Evolutionary conservation across 2,329 filamentous ascomycete genomes (phyloP), one percentile per base, ranked within the genome.

Genomic region (Endocalyx cinctus): DNA sequence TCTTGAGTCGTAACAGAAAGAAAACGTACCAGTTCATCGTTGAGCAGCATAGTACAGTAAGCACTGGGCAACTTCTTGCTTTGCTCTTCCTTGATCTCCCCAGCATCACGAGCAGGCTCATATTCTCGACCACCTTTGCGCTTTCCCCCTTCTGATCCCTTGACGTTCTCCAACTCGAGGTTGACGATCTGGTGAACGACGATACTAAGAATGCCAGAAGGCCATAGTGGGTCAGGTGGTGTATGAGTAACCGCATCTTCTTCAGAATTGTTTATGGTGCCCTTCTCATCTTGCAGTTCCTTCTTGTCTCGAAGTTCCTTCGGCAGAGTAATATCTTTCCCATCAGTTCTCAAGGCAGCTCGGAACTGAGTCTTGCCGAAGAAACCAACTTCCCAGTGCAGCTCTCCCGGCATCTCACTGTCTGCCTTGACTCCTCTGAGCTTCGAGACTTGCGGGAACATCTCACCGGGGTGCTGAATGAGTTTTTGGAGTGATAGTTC

Each of bases 341-440:
- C 90, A 53, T 94, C 85, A 1, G 88, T 95, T 25, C 87, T 77
- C 28, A 97, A 70, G 10, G 87, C 87, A 42, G 82, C 78, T 34
- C 90, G 77, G 64, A 96, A 88, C 46, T 88, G 79, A 1, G 89
- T 87, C 65, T 95, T 96, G 48, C 82, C 82, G 50, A 96, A 97
- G 64, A 84, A 97, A 6, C 90, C 92, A 29, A 97, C 87, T 58
- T 96, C 90, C 90, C 90, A 97, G 54, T 94, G 82, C 25, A 98
- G 72, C 54, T 95, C 82, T 17, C 92, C 90, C 0, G 92, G 92
- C 88, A 97, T 97, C 31, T 77, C 75, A 46, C 79, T 90, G 10
- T 83, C 87, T 15, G 86, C 81, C 49, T 92, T 84, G 64, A 94
- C 79, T 10, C 90, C 90, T 17, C 77, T 70, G 2, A 97, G 75